Evolutionary conservation across 2,329 filamentous ascomycete species (phyloP).

Genomic region (Hymenoscyphus occultus): DNA sequence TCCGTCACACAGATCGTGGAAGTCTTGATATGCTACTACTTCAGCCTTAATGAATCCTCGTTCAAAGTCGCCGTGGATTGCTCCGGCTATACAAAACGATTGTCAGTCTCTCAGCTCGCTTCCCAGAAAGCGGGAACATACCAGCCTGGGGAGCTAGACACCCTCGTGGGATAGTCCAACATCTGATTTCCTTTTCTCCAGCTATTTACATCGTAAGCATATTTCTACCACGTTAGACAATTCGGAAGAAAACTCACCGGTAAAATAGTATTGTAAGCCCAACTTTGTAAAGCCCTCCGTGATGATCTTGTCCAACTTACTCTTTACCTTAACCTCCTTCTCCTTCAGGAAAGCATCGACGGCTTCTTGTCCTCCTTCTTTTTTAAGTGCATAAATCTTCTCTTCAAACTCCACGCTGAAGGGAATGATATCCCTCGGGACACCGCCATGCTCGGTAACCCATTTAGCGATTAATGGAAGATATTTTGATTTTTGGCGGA

Average conservation of each 20-base stretch:
- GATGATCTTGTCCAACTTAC: slow-evolving; percentile 43
- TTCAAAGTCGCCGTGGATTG: slow-evolving; percentile 44
- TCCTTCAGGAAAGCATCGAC: slow-evolving; percentile 34
- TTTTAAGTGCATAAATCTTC: slow-evolving; percentile 41
- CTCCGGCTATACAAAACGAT: slow-evolving; percentile 5
- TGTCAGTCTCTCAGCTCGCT: not conserved
- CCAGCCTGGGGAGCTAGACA: slow-evolving; percentile 41
- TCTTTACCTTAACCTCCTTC: slow-evolving; percentile 40
- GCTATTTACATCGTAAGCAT: slow-evolving; percentile 24
- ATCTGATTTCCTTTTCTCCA: slow-evolving; percentile 46
- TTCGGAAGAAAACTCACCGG: slow-evolving; percentile 16
- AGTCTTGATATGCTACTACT: slow-evolving; percentile 46
- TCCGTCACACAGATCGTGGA: slow-evolving; percentile 44
- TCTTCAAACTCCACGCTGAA: slow-evolving; percentile 47
- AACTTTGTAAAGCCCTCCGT: slow-evolving; percentile 46
- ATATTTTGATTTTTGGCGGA: slow-evolving; percentile 47
- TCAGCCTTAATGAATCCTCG: slow-evolving; percentile 46
- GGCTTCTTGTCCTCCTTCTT: slow-evolving; percentile 40
- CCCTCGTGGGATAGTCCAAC: slow-evolving; percentile 43
- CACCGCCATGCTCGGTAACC: slow-evolving; percentile 44
- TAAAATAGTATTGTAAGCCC: slow-evolving; percentile 46
- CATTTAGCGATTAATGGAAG: slow-evolving; percentile 45
- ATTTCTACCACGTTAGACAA: not conserved
- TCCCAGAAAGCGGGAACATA: slow-evolving; percentile 1
- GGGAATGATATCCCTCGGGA: slow-evolving; percentile 42